phyloP scores from a whole-genome alignment of 208 protist genomes.

The Leishmania martiniquensis region DNA sequence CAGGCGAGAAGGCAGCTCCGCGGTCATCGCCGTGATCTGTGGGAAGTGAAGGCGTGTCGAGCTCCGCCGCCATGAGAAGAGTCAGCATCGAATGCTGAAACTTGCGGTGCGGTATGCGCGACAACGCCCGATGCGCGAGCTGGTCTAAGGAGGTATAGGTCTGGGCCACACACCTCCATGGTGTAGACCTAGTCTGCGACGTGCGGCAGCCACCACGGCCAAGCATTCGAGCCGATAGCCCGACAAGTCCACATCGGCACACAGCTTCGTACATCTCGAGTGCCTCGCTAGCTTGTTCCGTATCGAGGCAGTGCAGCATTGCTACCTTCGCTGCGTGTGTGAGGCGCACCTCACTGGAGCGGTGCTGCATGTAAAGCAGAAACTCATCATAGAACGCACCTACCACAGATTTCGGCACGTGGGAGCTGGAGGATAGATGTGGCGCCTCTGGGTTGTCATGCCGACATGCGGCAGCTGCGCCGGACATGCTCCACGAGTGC shows the following conservation, averaged over 20 bases:
- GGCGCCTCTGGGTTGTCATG: not conserved
- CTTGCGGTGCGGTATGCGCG: constrained; percentile 20
- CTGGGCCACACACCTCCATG: not conserved
- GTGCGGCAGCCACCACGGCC: not conserved
- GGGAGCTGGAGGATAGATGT: constrained; percentile 12
- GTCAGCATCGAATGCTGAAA: constrained; percentile 17
- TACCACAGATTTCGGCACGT: constrained; percentile 39
- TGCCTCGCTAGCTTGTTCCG: constrained; percentile 52
- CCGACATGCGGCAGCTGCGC: not conserved
- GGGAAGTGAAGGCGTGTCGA: not conserved
- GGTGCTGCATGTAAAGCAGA: constrained; percentile 3
- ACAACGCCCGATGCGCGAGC: constrained; percentile 21
- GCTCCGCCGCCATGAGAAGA: constrained; percentile 34
- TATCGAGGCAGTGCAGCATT: constrained; percentile 62
- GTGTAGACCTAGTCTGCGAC: not conserved
- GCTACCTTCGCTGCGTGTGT: constrained; percentile 24
- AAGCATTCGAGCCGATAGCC: not conserved
- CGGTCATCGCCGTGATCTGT: not conserved
- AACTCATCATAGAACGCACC: constrained; percentile 29
- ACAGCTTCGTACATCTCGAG: constrained; percentile 50
- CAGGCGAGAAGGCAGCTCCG: not conserved
- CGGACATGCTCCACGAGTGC: not conserved
- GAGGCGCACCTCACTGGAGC: constrained; percentile 8
- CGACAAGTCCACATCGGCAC: constrained; percentile 42
- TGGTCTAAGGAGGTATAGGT: constrained; percentile 14